Base-by-base conservation (phyloP, 139 green algal genomes). In the Desmodesmus armatus region DNA sequence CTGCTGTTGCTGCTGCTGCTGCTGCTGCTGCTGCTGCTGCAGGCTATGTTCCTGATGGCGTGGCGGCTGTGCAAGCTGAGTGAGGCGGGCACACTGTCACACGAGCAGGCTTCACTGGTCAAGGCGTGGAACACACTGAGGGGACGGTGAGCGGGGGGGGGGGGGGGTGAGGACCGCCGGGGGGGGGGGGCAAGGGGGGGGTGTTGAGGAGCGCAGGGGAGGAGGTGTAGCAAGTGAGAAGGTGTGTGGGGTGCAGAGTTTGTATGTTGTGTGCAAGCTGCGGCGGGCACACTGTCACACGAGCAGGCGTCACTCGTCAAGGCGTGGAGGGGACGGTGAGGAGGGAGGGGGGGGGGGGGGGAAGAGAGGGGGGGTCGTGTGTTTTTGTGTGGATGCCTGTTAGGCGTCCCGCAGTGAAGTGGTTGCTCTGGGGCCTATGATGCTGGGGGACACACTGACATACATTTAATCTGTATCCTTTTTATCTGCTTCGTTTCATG, bases 41-140 rank as follows among this genome's bases (percentile, higher is more conserved):
- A 93, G 90, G 88, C 82, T 35, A 93, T 93, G 89, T 94, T 89
- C 81, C 90, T 99, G 29, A 93, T 98, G 90, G 89, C 82, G 2
- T 96, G 89, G 89, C 94, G 95, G 76, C 87, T 99, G 21, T 96
- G 79, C 65, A 88, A 94, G 89, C 94, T 99, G 65, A 90, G 93
- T 53, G 96, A 99, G 84, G 80, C 91, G 40, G 96, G 95, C 43
- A 85, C 75, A 29, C 96, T 99, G 93, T 97, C 88, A 0, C 94
- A 97, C 78, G 96, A 95, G 69, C 90, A 96, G 88, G 89, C 95
- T 21, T 93, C 84, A 53, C 91, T 97, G 72, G 95, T 95, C 47
- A 99, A 99, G 93, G 94, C 96, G 0, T 99, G 96, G 96, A 98
- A 87, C 79, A 98, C 94, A 7, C 82, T 93, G 65, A 82, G 93